These are phyloP conservation scores for Acarospora socialis DNA, from an alignment of 2,329 filamentous ascomycete genomes.

Conservation along the genomic window DNA sequence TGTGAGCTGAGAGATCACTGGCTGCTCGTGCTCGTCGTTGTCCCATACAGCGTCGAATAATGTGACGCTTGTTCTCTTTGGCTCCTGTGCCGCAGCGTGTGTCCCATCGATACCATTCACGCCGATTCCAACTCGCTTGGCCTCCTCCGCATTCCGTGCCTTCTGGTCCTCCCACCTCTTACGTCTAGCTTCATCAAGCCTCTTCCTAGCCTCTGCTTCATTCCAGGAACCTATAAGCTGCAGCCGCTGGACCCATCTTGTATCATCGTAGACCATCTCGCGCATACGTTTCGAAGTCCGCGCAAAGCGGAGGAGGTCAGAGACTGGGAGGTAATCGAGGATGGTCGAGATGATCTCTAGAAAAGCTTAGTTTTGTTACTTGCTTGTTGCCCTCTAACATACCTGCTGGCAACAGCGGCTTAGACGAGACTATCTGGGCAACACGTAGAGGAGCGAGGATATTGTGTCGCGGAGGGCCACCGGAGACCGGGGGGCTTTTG, in stretches of 20 bases:
- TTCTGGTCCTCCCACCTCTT: conserved; percentile 45
- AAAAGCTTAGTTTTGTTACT: conserved; percentile 2
- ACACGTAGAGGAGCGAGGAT: conserved; percentile 65
- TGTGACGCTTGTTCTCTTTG: conserved; percentile 37
- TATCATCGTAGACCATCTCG: conserved; percentile 98
- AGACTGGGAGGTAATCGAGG: conserved; percentile 73
- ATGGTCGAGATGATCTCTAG: conserved; percentile 76
- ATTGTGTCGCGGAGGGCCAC: conserved; percentile 22
- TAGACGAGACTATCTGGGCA: conserved; percentile 64
- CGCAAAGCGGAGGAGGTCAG: conserved; percentile 75
- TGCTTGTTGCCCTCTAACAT: conserved; percentile 18
- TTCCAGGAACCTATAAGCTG: conserved; percentile 87
- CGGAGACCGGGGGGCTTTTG: conserved; percentile 20
- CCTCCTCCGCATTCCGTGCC: conserved; percentile 27
- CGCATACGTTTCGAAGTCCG: conserved; percentile 72
- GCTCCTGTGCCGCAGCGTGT: not conserved
- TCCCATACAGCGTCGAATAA: conserved; percentile 62
- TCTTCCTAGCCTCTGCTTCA: conserved; percentile 66
- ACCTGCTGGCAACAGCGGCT: conserved; percentile 73
- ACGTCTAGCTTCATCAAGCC: conserved; percentile 58
- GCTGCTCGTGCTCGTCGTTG: conserved; percentile 41
- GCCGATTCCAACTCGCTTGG: conserved; percentile 19
- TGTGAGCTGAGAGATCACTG: no score
- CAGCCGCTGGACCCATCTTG: conserved; percentile 78
- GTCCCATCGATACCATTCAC: conserved; percentile 14